A percentile compares a stretch with the other conserved stretches of the same genome.
phyloP scores from a whole-genome alignment of 495 filamentous ascomycete genomes.

The Xylaria venustula region DNA sequence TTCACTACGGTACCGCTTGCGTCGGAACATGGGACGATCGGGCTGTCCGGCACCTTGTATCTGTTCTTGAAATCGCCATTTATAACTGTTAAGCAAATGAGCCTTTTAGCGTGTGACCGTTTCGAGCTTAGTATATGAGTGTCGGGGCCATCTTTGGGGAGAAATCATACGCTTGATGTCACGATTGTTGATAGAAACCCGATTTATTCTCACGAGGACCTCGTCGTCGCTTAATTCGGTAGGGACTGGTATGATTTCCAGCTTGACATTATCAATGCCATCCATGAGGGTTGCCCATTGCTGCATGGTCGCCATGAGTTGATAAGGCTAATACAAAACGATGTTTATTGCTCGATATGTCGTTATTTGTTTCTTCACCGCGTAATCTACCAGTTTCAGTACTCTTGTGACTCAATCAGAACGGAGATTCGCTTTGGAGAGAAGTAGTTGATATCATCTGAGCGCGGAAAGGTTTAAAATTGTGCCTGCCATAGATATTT shows the following conservation, averaged over 20 bases:
- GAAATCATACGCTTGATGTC: neutral
- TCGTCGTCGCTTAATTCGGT: neutral
- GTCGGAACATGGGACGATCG: neutral
- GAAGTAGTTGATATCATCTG: too few species aligned
- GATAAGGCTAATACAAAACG: neutral
- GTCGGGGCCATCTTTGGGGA: too few species aligned
- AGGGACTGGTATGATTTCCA: neutral
- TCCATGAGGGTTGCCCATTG: neutral
- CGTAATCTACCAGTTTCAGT: too few species aligned
- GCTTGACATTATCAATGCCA: neutral
- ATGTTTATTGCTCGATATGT: too few species aligned
- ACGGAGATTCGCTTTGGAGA: too few species aligned
- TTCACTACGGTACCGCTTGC: neutral
- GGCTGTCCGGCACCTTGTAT: neutral
- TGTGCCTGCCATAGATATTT: too few species aligned
- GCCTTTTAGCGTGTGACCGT: too few species aligned
- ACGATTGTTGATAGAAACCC: neutral
- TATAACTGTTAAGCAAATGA: neutral
- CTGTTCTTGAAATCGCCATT: neutral
- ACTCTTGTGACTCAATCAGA: too few species aligned
- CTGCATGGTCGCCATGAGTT: neutral
- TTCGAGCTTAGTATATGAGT: too few species aligned
- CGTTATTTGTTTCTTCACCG: too few species aligned
- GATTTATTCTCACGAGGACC: neutral
- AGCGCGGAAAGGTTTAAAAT: too few species aligned